Evolutionary conservation across 2,329 filamentous ascomycete genomes (phyloP), one percentile per base, ranked within the genome.

Genomic region (Myriosclerotinia curreyana): DNA sequence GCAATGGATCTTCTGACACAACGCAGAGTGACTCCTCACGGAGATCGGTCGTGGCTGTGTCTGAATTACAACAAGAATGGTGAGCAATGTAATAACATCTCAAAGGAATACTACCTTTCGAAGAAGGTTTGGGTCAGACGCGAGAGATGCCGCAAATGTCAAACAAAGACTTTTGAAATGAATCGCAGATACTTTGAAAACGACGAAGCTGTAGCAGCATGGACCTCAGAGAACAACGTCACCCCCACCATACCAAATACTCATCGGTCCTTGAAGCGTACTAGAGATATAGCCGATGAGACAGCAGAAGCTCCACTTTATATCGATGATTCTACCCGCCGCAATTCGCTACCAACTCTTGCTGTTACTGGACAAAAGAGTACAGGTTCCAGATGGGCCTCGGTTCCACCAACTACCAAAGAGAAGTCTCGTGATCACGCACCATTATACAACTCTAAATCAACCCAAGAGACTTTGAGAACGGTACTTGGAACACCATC

Each of bases 141-240:
- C 38, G 46, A 48, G 36, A 65, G 48, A 46, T 65, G 63, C 25
- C 40, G 28, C 34, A 65, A 65, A 40, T 65, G 63, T 22, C 34
- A 25, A 48, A 2, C 20, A 25, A 42, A 36, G 49, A 34, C 42
- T 5, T 31, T 48, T 48, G 50, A 65, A 11, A 42, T 22, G 15
- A 51, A 53, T 36, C 42, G 53, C 25, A 36, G 22, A 40, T 64
- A 64, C 11, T 22, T 49, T 20, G 22, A 52, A 7, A 48, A 50
- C 2, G 48, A 51, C 28, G 22, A 34, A 51, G 48, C 34, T 14
- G 34, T 36, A 36, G 9, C 55, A 48, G 34, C 42, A 36, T 59
- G 55, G 55, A 49, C 15, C 28, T 31, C 6, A n/a, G 15, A 20
- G 36, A 11, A 48, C 36, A 46, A 59, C 15, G 14, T 20, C 15